phyloP scores from a whole-genome alignment of 345 rosid genomes.

The Arabidopsis suecica region DNA sequence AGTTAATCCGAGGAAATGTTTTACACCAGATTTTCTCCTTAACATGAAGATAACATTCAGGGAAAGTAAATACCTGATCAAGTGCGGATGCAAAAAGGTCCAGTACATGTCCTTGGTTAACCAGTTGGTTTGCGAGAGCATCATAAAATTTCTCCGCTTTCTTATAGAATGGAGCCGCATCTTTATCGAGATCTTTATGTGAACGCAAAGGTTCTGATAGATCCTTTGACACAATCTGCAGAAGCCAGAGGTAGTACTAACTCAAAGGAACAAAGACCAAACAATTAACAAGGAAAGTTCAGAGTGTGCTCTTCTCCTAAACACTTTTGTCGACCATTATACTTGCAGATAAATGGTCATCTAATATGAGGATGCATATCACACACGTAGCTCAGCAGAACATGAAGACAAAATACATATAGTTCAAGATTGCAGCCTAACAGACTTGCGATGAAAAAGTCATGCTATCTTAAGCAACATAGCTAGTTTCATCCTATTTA shows the following conservation, averaged over 20 bases:
- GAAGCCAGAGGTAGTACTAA: conserved; percentile 32
- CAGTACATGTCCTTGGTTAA: conserved; percentile 94
- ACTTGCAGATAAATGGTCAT: conserved; percentile 18
- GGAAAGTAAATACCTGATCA: conserved; percentile 76
- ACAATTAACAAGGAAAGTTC: background rate
- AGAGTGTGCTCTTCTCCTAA: conserved; percentile 16
- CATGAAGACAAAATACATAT: conserved; percentile 13
- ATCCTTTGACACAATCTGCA: conserved; percentile 98
- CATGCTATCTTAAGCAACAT: conserved; percentile 23
- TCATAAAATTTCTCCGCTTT: conserved; percentile 97
- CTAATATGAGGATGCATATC: background rate
- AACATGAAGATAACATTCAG: conserved; percentile 14
- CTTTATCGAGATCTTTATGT: conserved; percentile 99
- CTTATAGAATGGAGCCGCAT: conserved; percentile 95
- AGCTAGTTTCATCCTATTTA: background rate
- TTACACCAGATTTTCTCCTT: conserved; percentile 11
- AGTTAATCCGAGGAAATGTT: background rate
- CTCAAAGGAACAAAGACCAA: conserved; percentile 24
- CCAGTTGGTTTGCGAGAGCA: conserved; percentile 88
- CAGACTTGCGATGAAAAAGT: background rate
- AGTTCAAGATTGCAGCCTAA: conserved; percentile 6
- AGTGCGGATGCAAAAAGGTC: conserved; percentile 99
- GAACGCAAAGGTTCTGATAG: conserved; percentile 97
- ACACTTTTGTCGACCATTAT: conserved; percentile 7
- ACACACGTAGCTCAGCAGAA: conserved; percentile 3